Conservation (phyloP, 441 rosid species). For the Croton setiger region DNA sequence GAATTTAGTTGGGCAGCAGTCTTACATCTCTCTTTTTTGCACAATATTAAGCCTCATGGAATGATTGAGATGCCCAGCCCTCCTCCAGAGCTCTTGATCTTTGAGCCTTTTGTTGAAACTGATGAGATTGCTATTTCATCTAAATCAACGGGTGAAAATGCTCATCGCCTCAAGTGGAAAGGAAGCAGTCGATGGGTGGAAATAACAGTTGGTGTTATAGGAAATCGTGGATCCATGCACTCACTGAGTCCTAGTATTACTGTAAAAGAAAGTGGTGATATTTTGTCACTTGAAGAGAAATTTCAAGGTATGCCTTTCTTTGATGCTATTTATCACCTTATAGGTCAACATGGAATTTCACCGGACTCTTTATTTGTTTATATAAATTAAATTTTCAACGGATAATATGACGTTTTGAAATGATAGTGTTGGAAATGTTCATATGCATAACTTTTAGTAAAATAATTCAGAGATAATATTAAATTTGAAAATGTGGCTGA, state of each 20-base stretch:
- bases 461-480: not conserved
- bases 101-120: slow-evolving; percentile 91
- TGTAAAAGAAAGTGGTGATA: slow-evolving; percentile 89
- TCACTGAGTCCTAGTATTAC: slow-evolving; percentile 87
- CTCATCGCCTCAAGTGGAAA: slow-evolving; percentile 58
- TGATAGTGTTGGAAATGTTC: not conserved
- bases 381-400: no score
- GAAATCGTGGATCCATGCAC: slow-evolving; percentile 72
- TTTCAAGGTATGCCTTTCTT: slow-evolving; percentile 64
- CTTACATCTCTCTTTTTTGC: slow-evolving; percentile 15
- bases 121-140: slow-evolving; percentile 76
- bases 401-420: not conserved
- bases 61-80: slow-evolving; percentile 96
- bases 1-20: slow-evolving; percentile 4
- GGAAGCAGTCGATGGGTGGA: slow-evolving; percentile 83
- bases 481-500: not conserved
- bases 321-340: not conserved
- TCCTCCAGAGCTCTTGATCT: slow-evolving; percentile 74
- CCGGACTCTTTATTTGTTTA: not conserved
- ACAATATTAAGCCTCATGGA: slow-evolving; percentile 64
- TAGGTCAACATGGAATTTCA: slow-evolving; percentile 3
- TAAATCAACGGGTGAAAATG: slow-evolving; percentile 37
- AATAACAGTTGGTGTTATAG: slow-evolving; percentile 86
- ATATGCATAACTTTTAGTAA: no score
- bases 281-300: slow-evolving; percentile 93